Evolutionary conservation across 129 eudicot species (phyloP), one percentile per base, ranked within the genome.

Genomic region (Tagetes patula): DNA sequence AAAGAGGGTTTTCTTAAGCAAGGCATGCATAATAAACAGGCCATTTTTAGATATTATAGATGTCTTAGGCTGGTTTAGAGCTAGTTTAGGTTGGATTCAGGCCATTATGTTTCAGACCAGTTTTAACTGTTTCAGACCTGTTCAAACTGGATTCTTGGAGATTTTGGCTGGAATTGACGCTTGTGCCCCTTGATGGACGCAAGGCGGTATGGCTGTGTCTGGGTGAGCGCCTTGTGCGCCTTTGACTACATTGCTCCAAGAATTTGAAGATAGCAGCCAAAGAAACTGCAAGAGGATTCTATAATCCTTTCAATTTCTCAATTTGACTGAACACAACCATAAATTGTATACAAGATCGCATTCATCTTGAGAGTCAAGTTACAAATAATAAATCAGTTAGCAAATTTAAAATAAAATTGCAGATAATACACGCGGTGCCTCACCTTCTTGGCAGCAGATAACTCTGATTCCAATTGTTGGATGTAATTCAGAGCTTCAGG

Each of bases 381-480:
- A 3, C 52, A 40, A 31, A 56, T 33, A 40, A 3, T 30, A 42
- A 42, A 43, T 33, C 50, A 59, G 37, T 32, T 32, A 36, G 38
- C 10, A 53, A 12, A 46, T 1, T 8, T 1, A 58, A 59, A 5
- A 31, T 13, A n/a, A 33, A 43, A 43, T 3, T 61, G 60, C 72
- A 53, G 34, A 70, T 53, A 20, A 53, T 3, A 36, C 45, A 58
- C 48, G 54, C 42, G 13, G 64, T 30, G 68, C 12, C 72, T 83
- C 82, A 89, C 96, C 86, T 89, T 79, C 79, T 92, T 89, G 58
- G 84, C 86, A 9, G 76, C 6, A 27, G 81, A 75, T 43, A 89
- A 70, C 81, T 93, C 95, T 27, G 78, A 73, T 81, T 93, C 92
- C 80, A 89, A 81, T 59, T 78, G 87, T 65, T 87, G 95, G 46